phyloP scores from a whole-genome alignment of 1,284 basidiomycete species.

The Tylopilus sp. region DNA sequence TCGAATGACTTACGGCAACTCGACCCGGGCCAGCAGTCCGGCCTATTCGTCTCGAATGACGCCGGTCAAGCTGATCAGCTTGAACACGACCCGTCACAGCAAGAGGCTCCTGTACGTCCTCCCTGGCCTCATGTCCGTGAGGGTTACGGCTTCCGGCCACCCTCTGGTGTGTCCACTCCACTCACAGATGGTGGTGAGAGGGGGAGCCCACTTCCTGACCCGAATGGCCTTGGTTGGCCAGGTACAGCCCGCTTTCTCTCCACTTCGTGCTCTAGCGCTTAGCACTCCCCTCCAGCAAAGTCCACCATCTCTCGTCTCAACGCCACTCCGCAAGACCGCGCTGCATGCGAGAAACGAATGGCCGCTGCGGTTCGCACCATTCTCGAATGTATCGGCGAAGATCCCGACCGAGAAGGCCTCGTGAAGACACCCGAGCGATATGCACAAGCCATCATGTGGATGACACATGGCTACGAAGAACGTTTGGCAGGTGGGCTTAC shows the following conservation, averaged over 20 bases:
- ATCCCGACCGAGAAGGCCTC: conserved; percentile 91
- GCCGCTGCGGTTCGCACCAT: conserved; percentile 85
- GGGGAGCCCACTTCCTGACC: conserved; percentile 63
- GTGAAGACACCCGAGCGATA: conserved; percentile 91
- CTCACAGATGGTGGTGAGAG: conserved; percentile 31
- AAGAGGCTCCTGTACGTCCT: conserved; percentile 18
- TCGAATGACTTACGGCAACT: conserved; percentile 26
- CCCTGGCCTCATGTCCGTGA: conserved; percentile 47
- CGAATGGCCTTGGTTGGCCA: conserved; percentile 90
- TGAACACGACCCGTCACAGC: conserved; percentile 13
- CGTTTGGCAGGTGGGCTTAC: conserved; percentile 65
- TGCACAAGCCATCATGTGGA: conserved; percentile 97
- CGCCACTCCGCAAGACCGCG: conserved; percentile 69
- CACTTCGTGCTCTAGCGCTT: conserved; percentile 9
- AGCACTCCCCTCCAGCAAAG: conserved; percentile 58
- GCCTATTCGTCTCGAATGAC: conserved; percentile 6
- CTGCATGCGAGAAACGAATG: conserved; percentile 72
- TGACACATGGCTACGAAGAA: conserved; percentile 99
- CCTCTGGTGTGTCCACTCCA: conserved; percentile 66
- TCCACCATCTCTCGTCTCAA: conserved; percentile 82
- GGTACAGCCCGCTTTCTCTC: conserved; percentile 45
- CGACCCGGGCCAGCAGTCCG: conserved; percentile 4
- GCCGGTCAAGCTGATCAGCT: conserved; percentile 6
- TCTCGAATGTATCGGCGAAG: conserved; percentile 96
- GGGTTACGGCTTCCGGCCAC: conserved; percentile 75